These are phyloP conservation scores for Fusarium sp. DNA, from an alignment of 2,329 filamentous ascomycete species.

Conservation along the genomic window DNA sequence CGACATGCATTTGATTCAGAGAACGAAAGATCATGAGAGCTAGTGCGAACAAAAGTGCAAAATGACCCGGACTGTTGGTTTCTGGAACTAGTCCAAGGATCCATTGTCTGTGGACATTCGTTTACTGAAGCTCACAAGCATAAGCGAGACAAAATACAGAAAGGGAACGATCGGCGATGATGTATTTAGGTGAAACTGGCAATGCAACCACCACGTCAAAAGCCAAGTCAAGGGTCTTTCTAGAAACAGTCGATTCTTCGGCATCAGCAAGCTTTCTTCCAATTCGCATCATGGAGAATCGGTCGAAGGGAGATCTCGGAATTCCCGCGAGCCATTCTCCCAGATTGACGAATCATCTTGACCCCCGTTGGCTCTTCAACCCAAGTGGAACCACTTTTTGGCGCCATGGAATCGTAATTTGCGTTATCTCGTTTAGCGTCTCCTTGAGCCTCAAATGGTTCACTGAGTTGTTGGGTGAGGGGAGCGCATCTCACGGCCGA, in stretches of 20 bases:
- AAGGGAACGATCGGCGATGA: neutral
- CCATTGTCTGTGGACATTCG: neutral
- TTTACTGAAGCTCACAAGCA: neutral
- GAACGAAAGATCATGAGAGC: neutral
- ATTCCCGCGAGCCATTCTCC: neutral
- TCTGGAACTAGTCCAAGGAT: neutral
- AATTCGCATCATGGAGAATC: neutral
- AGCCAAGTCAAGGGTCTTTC: neutral
- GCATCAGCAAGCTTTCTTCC: neutral
- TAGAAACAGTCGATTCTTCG: neutral
- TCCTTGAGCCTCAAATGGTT: constrained; percentile 19
- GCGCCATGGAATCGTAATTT: constrained; percentile 12
- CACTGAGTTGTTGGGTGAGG: neutral
- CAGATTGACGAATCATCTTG: constrained; percentile 3
- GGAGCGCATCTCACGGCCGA: neutral
- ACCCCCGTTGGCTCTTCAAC: neutral
- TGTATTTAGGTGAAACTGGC: neutral
- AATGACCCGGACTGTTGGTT: neutral
- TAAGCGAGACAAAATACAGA: neutral
- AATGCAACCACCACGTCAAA: neutral
- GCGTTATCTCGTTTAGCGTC: constrained; percentile 11
- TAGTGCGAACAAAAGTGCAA: neutral
- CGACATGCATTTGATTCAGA: neutral
- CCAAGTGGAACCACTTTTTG: neutral
- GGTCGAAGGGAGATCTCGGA: constrained; percentile 20